Percentiles rank a stretch among this genome's conserved stretches.
These are phyloP conservation scores for Aspergillus quadrilineatus DNA, from an alignment of 2,329 filamentous ascomycete species.

Conservation along the genomic window DNA sequence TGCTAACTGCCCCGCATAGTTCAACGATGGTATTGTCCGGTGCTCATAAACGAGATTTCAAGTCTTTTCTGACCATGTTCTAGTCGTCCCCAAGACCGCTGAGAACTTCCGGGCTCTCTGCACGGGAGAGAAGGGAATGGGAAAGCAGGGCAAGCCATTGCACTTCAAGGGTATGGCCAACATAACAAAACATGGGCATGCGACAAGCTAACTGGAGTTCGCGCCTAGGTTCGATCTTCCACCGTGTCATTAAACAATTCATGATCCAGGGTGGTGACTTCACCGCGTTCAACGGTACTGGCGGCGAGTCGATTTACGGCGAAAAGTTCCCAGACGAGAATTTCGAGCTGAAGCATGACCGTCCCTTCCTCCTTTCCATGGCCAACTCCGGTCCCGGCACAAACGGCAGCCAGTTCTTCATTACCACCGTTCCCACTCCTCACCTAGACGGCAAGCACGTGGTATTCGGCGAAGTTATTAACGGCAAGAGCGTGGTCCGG, in stretches of 20 bases:
- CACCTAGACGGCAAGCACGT: conserved; percentile 97
- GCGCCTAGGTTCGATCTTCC: conserved; percentile 71
- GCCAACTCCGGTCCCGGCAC: conserved; percentile 94
- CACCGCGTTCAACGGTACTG: conserved; percentile 89
- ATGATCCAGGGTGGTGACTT: conserved; percentile 99
- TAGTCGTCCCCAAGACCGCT: conserved; percentile 85
- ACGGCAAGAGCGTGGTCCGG: conserved; percentile 86
- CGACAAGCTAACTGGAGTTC: conserved; percentile 1
- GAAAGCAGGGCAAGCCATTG: conserved; percentile 78
- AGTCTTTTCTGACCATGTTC: conserved; percentile 50
- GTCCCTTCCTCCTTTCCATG: conserved; percentile 93
- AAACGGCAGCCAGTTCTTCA: conserved; percentile 97
- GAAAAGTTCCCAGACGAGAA: conserved; percentile 98
- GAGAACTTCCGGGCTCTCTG: conserved; percentile 95
- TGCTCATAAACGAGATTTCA: neutral
- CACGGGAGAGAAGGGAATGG: conserved; percentile 88
- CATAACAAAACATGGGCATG: neutral
- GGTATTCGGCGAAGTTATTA: conserved; percentile 91
- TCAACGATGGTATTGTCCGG: conserved; percentile 47
- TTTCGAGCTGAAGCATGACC: conserved; percentile 87
- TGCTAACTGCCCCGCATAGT: conserved; percentile 35
- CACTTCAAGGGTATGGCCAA: conserved; percentile 71
- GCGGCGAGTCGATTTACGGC: conserved; percentile 95
- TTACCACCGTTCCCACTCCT: conserved; percentile 91
- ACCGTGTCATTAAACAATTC: conserved; percentile 97